Conservation (phyloP, 192 early-diverging fungal species). For the Backusella macrospora region DNA sequence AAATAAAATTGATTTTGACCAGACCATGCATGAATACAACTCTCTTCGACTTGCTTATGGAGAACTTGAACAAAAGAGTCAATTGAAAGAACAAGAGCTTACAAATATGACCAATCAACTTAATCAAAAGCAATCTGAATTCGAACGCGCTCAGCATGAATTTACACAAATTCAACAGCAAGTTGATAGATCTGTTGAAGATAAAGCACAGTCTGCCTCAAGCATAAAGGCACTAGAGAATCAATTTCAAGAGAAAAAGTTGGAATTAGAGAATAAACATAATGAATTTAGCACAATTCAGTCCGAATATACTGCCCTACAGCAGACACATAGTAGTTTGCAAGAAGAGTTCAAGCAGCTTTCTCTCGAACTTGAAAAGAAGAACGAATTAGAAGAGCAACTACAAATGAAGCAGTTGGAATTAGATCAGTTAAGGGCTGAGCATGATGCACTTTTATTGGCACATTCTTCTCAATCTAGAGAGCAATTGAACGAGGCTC, state of each 20-base stretch:
- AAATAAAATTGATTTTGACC: not conserved
- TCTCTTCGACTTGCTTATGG: conserved; percentile 2
- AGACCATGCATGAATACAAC: conserved; percentile 1
- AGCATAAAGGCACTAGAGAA: not conserved
- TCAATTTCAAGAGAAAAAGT: not conserved
- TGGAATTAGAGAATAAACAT: not conserved
- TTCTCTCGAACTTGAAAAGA: conserved; percentile 1
- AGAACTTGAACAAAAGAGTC: not conserved
- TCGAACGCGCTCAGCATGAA: not conserved
- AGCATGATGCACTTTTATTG: not conserved
- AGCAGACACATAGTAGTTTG: not conserved
- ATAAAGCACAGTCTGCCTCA: not conserved
- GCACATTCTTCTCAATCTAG: not conserved
- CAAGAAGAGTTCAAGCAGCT: not conserved
- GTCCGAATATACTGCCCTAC: not conserved
- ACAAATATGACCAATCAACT: not conserved
- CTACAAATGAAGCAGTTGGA: not conserved
- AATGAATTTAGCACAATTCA: not conserved
- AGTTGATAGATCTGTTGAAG: not conserved
- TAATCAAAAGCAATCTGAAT: not conserved
- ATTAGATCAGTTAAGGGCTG: not conserved
- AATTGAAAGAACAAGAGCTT: not conserved
- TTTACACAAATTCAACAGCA: not conserved
- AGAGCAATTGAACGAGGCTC: not conserved
- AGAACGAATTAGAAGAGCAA: not conserved